Conservation (phyloP, 495 filamentous ascomycete genomes). For the Geoglossum glabrum region DNA sequence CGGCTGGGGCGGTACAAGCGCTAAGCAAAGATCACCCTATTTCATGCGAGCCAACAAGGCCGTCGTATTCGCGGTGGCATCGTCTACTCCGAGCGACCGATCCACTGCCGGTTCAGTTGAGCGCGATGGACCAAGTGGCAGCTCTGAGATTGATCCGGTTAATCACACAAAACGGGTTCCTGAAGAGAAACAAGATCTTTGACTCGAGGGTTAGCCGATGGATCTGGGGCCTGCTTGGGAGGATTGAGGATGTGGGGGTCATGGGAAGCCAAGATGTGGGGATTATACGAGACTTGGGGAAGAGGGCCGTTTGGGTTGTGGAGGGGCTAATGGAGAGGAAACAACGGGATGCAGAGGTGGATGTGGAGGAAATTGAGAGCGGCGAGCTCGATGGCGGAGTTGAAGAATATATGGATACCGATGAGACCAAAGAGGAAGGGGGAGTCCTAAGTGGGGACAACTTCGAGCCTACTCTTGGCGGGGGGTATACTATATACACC, state of each 20-base stretch:
- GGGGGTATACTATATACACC: not conserved
- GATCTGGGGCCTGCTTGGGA: conserved; percentile 41
- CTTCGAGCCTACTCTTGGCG: not conserved
- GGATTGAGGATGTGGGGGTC: conserved; percentile 33
- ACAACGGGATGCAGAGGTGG: not conserved
- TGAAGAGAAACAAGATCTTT: conserved; percentile 27
- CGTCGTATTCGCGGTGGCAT: conserved; percentile 19
- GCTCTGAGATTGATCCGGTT: conserved; percentile 34
- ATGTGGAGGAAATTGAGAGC: conserved; percentile 4
- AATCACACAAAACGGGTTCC: conserved; percentile 18
- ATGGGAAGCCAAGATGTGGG: conserved; percentile 36
- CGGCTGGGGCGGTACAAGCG: conserved; percentile 23
- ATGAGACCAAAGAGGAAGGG: conserved; percentile 5
- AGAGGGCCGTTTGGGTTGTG: conserved; percentile 9
- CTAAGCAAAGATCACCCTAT: conserved; percentile 39
- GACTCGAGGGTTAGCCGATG: conserved; percentile 31
- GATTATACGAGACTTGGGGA: conserved; percentile 5
- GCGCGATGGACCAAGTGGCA: conserved; percentile 40
- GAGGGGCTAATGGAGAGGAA: conserved; percentile 4
- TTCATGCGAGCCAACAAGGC: not conserved
- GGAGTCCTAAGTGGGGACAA: conserved; percentile 4
- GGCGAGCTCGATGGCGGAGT: conserved; percentile 12
- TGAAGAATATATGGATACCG: not conserved
- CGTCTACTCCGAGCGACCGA: conserved; percentile 32
- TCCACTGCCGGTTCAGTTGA: conserved; percentile 47